Base-by-base conservation (phyloP, 768 basidiomycete species). In the Leccinum rimulosum region DNA sequence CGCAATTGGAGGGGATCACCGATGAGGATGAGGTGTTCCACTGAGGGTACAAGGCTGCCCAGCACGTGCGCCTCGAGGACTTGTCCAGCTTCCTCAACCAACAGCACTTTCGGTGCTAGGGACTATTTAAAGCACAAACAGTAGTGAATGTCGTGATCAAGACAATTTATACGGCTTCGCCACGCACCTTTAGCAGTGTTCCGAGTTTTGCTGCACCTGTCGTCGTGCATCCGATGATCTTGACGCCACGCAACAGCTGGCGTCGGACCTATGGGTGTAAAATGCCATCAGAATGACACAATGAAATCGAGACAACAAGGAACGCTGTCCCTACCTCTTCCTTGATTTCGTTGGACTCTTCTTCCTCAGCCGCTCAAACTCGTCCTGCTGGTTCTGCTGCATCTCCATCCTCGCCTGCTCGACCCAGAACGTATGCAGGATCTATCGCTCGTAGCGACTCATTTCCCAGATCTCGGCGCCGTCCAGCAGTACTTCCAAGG, bases 51-150 rank as follows among this genome's bases (percentile, higher is more conserved):
- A 1, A 91, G 75, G 38, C 79, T 82, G 3, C 81, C 82, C 6
- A 91, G 70, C 15, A 91, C 78, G 61, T 92, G 90, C 3, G 90
- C 86, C 71, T 92, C 90, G 30, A 92, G 78, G 2, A 91, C 87
- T 71, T 93, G 90, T 0, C 90, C 91, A 0, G 91, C 90, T 68
- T 92, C 91, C 69, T 93, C 89, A 0, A 92, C 86, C 51, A 92
- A 73, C 50, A 91, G 67, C 0, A 90, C 81, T 33, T 77, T 79
- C 0, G 89, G 89, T 5, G 67, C 73, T 5, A 90, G 67, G 14
- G 82, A 81, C 87, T 89, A 54, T 35, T 14, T 36, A 6, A 15
- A 15, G 35, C 14, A 36, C 35, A 36, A 36, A 17, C 17, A 40
- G 17, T 10, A n/a, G 38, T 40, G 4, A n/a, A n/a, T n/a, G 17